Evolutionary conservation across 805 yeast genomes (phyloP).

Genomic region (Pichia occidentalis): DNA sequence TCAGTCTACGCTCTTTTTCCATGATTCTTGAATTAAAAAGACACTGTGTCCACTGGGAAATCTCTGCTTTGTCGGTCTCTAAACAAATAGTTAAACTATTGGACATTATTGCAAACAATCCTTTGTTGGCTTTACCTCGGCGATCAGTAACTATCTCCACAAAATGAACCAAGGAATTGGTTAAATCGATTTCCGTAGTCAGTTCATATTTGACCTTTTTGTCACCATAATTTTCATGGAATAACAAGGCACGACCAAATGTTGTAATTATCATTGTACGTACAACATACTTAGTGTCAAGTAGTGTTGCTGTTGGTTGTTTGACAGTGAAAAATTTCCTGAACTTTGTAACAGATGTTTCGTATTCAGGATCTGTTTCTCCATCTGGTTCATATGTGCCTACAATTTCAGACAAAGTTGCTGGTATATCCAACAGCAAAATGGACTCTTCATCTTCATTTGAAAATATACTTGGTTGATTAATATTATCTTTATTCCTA

Average conservation of each 20-base stretch:
- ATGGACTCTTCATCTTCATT: constrained; percentile 26
- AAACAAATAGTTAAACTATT: constrained; percentile 48
- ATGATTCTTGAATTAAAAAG: constrained; percentile 42
- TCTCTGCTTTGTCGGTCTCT: constrained; percentile 47
- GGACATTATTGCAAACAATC: constrained; percentile 53
- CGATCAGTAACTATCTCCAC: constrained; percentile 48
- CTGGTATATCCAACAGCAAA: constrained; percentile 17
- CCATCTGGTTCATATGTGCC: constrained; percentile 11
- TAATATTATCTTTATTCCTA: constrained; percentile 31
- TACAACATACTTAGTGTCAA: constrained; percentile 29
- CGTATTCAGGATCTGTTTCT: constrained; percentile 14
- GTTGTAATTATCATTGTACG: constrained; percentile 55
- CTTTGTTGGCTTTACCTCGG: constrained; percentile 31
- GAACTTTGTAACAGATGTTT: constrained; percentile 19
- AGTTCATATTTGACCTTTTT: constrained; percentile 39
- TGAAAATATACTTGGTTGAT: constrained; percentile 10
- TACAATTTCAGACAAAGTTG: constrained; percentile 2
- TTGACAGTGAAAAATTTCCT: constrained; percentile 27
- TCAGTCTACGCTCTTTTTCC: constrained; percentile 39
- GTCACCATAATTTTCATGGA: constrained; percentile 34
- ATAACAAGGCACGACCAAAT: constrained; percentile 55
- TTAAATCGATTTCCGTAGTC: constrained; percentile 47
- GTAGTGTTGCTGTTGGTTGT: constrained; percentile 1
- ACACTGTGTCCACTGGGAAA: constrained; percentile 51
- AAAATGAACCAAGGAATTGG: constrained; percentile 45